Base-by-base conservation (phyloP, 306 rosid species). In the Cicer bijugum region DNA sequence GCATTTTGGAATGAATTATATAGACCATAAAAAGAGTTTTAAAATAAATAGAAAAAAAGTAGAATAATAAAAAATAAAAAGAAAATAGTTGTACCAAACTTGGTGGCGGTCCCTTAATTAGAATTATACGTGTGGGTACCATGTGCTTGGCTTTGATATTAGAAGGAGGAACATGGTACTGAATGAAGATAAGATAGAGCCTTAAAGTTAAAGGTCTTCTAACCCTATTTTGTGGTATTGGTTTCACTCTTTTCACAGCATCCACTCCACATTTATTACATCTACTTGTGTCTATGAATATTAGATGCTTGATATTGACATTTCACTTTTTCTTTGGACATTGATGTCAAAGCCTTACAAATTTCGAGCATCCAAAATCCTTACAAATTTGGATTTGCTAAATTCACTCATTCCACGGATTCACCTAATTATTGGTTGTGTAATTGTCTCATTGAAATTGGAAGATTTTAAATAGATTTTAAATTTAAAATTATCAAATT, bases 61-160 rank as follows among this genome's bases (percentile, higher is more conserved):
- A 28, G 33, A 28, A 61, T 68, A 69, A 44, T 35, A 42, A 8
- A 12, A 69, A 68, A 74, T 75, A 19, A 82, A 61, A 75, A 58
- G 69, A 81, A 23, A 23, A 23, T 23, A 23, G 3, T 12, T 46
- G 72, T 47, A 59, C 60, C 63, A 77, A 71, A 76, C 46, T 40
- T 65, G 28, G 85, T 85, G 88, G 94, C 82, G 91, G 91, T 89
- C 95, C 94, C 84, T 46, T 58, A 78, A 75, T 55, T 64, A 56
- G 9, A 75, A 66, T 67, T 64, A 81, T 44, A 47, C 62, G 48
- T 52, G 72, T 71, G 80, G 85, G 80, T 76, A 38, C 62, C 84
- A 84, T 84, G 82, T 84, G 84, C 78, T 39, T 76, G 67, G 44
- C 17, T 80, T 68, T 72, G 10, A 68, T 62, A 28, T 56, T 37